Base-by-base conservation (phyloP, 2,329 filamentous ascomycete species). In the Verticillium tricorpus region DNA sequence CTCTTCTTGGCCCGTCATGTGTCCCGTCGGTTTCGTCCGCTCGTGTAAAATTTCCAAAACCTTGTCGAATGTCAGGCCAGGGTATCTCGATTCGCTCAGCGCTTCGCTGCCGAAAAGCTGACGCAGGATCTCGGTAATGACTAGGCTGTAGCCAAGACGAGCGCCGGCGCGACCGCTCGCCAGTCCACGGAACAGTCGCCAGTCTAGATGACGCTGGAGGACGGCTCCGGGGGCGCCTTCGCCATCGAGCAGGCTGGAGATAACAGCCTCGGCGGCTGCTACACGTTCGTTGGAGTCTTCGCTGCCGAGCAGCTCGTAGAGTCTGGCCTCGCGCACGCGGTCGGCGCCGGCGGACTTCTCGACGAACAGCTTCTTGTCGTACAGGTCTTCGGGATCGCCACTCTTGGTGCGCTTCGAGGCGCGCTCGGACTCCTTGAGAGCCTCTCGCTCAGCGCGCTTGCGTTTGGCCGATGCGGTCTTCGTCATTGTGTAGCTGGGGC, bases 161-260 rank as follows among this genome's bases (percentile, higher is more conserved):
- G 94, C 92, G 14, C 91, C 92, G 77, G 97, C 97, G 62, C 92
- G 88, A 60, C 92, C 89, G 73, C 93, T 97, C 64, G 93, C 93
- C 19, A 98, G 86, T 50, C 95, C 95, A 60, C 91, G 87, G 73
- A 97, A 92, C 40, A 99, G 80, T 31, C 90, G 84, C 71, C 85
- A 85, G 65, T 86, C 84, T 34, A 89, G 76, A 67, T 89, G 86
- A 62, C 85, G 78, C 67, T 81, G 73, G 15, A 89, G 76, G 2
- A 85, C 81, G 1, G 76, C 68, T 70, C 88, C 85, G 2, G 79
- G 65, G 3, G 82, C 82, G 35, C 77, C 76, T 22, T 83, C 74
- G 54, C 76, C 78, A 45, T 73, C 80, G 1, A 88, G 70, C 1
- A 89, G 78, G 8, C 82, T 81, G 0, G 82, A 82, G 6, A 88